Evolutionary conservation across 2,329 filamentous ascomycete genomes (phyloP), one percentile per base, ranked within the genome.

Genomic region (Aspergillus carbonarius): DNA sequence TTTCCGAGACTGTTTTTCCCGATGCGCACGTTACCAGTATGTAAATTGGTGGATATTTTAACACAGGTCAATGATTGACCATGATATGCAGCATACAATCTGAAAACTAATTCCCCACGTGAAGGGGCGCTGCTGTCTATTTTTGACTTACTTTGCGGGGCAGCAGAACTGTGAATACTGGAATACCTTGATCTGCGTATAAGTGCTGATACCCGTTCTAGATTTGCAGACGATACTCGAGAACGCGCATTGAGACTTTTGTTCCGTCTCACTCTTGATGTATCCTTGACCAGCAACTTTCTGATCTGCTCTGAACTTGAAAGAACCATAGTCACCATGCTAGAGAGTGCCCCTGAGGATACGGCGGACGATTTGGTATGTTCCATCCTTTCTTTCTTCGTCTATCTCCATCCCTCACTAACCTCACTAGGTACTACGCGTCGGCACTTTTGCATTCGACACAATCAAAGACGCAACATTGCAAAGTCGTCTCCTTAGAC

Each of bases 401-500:
- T 34, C 20, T 13, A 17, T 8, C n/a, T 34, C 18, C 15, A 17
- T 10, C 17, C 39, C 37, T 55, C 63, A 42, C 70, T 63, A 39
- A 58, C 55, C 18, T 30, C 4, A 10, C 39, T 47, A 78, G 76
- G 61, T 70, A 18, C 60, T 63, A 47, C 66, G 64, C 32, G 64
- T 77, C 34, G 70, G 68, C 25, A 59, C 56, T 20, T 60, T 63
- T 10, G 27, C 68, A 7, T 73, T 69, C 57, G 53, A 70, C 15
- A 77, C 74, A 0, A 79, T 78, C 30, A 67, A 71, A 55, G 72
- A 78, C 48, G 57, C 69, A 13, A 64, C 66, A 27, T 69, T 79
- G 5, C 78, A 78, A 63, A 73, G 68, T 49, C 74, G 74, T 40
- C 65, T 80, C 10, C 63, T 80, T 7, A 71, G 68, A 32, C 72